Percentiles rank a stretch among this genome's conserved stretches.
phyloP scores from a whole-genome alignment of 345 rosid species.

The Carallia pectinifolia region DNA sequence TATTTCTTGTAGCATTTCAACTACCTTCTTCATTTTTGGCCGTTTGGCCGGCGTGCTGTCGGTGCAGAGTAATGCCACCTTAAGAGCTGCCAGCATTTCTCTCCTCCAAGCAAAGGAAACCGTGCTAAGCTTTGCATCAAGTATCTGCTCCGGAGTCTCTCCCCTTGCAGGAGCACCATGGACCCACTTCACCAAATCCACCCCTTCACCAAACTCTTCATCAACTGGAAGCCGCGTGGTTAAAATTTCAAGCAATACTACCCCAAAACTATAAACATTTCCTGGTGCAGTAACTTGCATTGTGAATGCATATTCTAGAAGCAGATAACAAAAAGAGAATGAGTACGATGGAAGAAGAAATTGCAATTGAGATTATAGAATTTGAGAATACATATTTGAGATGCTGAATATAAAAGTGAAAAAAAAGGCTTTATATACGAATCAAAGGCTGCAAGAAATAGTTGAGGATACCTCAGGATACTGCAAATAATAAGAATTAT shows the following conservation, averaged over 20 bases:
- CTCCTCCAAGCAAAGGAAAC: conserved; percentile 84
- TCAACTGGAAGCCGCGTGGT: conserved; percentile 43
- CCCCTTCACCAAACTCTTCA: conserved; percentile 60
- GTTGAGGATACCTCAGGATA: not conserved
- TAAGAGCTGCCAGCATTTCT: conserved; percentile 90
- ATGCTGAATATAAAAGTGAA: too few species aligned
- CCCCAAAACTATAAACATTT: conserved; percentile 38
- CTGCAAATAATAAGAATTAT: not conserved
- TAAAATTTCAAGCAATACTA: conserved; percentile 32
- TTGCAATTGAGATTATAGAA: not conserved
- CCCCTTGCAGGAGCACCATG: conserved; percentile 37
- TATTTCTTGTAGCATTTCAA: conserved; percentile 55
- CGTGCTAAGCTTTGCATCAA: conserved; percentile 36
- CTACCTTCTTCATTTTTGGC: conserved; percentile 37
- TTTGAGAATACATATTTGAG: not conserved
- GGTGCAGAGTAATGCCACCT: conserved; percentile 36
- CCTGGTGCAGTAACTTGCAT: conserved; percentile 43
- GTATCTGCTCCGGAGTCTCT: conserved; percentile 41
- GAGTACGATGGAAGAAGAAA: not conserved
- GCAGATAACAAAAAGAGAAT: not conserved
- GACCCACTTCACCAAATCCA: conserved; percentile 40
- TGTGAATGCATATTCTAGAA: conserved; percentile 36
- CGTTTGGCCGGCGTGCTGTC: conserved; percentile 35
- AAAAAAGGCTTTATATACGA: not conserved
- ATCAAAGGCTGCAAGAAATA: not conserved